Evolutionary conservation across 2,329 filamentous ascomycete species (phyloP), one percentile per base, ranked within the genome.

Genomic region (Raffaelea arxii): DNA sequence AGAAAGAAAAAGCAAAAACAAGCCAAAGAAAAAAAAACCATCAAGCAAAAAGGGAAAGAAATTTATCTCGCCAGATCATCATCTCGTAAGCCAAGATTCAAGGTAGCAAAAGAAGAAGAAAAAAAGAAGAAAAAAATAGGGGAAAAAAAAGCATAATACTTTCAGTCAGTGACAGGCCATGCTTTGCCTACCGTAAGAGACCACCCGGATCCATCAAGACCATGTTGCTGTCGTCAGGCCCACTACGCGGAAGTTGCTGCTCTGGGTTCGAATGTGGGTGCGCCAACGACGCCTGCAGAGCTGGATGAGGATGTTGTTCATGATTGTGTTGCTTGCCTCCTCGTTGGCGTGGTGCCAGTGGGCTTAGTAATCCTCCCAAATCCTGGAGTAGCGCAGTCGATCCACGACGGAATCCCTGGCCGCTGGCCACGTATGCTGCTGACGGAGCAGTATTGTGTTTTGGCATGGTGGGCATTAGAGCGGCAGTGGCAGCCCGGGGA

Each of bases 351-450:
- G 49, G 27, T 6, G 42, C 37, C 14, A 44, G 58, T 1, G 75
- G 70, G 3, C 62, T 65, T 5, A 81, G 57, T 16, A 79, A 62
- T 1, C 74, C 77, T 9, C 75, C 72, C 1, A 80, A 58, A 52
- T 82, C 78, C 51, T 78, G 75, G 6, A 82, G 60, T n/a, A 81
- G 56, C 0, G 75, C 71, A 1, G 73, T 68, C 2, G 77, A 80
- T 3, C 78, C 78, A 38, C 75, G 63, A 6, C 74, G 66, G 4
- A 74, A 58, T 1, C 75, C 74, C 10, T 54, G 62, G 1, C 58
- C 57, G 43, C 67, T 61, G 0, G 75, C 74, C 1, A 67, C 32
- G 65, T 16, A 74, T 53, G 1, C 52, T 0, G 52, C 47, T 4
- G 70, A 65, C 0, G 70, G 66, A 0, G 67, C 65, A 7, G 72